Evolutionary conservation across 2,329 filamentous ascomycete species (phyloP).

Genomic region (Pseudogymnoascus sp.): DNA sequence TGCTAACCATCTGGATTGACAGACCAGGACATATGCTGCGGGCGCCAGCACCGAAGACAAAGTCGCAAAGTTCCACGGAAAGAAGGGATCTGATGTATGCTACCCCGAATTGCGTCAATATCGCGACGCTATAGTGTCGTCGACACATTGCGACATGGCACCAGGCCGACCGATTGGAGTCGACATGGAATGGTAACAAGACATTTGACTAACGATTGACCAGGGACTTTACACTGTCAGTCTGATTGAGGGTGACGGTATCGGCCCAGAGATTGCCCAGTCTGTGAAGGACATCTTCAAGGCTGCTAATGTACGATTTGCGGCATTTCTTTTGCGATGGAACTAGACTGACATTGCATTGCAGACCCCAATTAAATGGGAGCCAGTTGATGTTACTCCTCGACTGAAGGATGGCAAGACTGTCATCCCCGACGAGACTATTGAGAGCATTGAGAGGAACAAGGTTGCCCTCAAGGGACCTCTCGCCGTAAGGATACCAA

Average conservation of each 20-base stretch:
- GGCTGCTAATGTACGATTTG: constrained; percentile 69
- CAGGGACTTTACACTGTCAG: constrained; percentile 94
- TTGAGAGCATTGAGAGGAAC: constrained; percentile 89
- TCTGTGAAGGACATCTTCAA: constrained; percentile 98
- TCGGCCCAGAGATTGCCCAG: constrained; percentile 94
- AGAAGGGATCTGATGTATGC: constrained; percentile 80
- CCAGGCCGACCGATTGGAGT: constrained; percentile 12
- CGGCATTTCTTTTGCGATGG: constrained; percentile 1
- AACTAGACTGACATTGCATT: constrained; percentile 18
- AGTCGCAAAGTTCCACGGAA: constrained; percentile 89
- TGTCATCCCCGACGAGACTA: constrained; percentile 85
- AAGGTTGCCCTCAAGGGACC: constrained; percentile 98
- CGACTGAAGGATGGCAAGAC: constrained; percentile 92
- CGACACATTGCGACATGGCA: neutral
- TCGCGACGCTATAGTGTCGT: constrained; percentile 13
- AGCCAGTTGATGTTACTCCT: constrained; percentile 92
- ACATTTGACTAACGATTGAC: constrained; percentile 17
- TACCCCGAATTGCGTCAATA: constrained; percentile 29
- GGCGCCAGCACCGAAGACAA: constrained; percentile 48
- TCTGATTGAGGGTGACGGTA: constrained; percentile 97
- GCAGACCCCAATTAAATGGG: constrained; percentile 89
- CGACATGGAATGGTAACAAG: constrained; percentile 11
- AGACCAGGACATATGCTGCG: constrained; percentile 57
- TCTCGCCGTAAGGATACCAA: constrained; percentile 63
- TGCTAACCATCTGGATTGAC: constrained; percentile 19